Base-by-base conservation (phyloP, 306 rosid species). In the Hippophae rhamnoides region DNA sequence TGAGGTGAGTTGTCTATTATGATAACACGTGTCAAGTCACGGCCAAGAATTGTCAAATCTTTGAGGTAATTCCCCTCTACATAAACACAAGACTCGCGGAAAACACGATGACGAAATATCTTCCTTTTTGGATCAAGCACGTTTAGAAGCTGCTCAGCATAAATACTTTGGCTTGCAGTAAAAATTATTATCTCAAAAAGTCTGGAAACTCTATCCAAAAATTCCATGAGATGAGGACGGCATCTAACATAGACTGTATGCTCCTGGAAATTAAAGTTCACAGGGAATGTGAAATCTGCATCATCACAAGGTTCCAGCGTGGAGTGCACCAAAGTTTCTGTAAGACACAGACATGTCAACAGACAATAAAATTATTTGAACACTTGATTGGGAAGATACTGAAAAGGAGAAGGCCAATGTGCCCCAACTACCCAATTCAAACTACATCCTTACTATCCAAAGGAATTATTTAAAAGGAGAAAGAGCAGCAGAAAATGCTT, bases 321-420 rank as follows among this genome's bases (percentile, higher is more conserved):
- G 62, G 99, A 93, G 72, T 93, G 99, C 77, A 93, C 99, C 90
- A 93, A 71, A 61, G 99, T 93, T 81, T 93, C 99, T 93, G 97
- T 82, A 51, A 69, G 65, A 63, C 57, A 43, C 69, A 78, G 46
- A 40, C 13, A 50, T 72, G 40, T 69, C 47, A 74, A 67, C 46
- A 67, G 40, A 45, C 55, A 55, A 63, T 23, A 25, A 31, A 31
- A 31, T 31, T 31, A 31, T 31, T 31, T 31, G 38, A 31, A 31
- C 38, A 31, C 38, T 31, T 31, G 38, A 31, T 2, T 31, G 38
- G 38, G 38, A 31, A 31, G 38, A 31, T 31, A 18, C 23, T 18
- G 23, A 18, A 18, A 18, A 18, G 23, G 23, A 18, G 23, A 18
- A 44, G 7, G 38, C 27, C 5, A 23, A 45, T 45, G 23, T 18